phyloP scores from a whole-genome alignment of 148 eudicot genomes.

The Pharnaceum exiguum region DNA sequence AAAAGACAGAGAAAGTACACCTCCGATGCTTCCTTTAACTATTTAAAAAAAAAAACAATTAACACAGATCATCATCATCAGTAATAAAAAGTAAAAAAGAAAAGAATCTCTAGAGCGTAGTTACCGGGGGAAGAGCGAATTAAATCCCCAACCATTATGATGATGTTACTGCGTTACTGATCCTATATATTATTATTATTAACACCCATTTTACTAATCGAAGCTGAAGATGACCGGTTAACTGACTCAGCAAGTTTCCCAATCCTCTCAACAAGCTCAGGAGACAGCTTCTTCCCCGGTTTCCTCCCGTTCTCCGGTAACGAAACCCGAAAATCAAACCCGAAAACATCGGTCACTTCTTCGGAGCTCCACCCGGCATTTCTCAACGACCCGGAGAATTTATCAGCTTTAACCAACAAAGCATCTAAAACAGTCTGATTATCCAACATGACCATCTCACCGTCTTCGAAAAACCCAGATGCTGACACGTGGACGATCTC shows the following conservation, averaged over 20 bases:
- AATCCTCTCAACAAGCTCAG: constrained; percentile 60
- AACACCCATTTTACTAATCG: no score
- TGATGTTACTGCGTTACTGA: no score
- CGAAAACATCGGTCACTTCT: constrained; percentile 80
- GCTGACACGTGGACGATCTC: constrained; percentile 82
- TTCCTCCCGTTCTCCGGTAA: constrained; percentile 46
- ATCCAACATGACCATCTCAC: constrained; percentile 67
- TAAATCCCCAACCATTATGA: no score
- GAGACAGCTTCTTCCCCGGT: constrained; percentile 58
- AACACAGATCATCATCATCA: no score
- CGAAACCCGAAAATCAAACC: constrained; percentile 74
- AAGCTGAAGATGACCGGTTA: constrained; percentile 35
- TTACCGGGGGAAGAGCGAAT: no score
- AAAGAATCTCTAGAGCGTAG: no score
- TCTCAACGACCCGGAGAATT: constrained; percentile 62
- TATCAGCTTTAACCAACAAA: constrained; percentile 65
- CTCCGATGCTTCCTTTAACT: no score
- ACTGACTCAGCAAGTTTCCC: constrained; percentile 75
- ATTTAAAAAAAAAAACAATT: no score
- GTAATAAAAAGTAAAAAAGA: no score
- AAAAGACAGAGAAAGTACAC: no score
- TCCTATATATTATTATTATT: no score
- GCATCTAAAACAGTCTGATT: constrained; percentile 81
- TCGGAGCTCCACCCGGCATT: constrained; percentile 96
- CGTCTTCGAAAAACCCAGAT: constrained; percentile 67